phyloP scores from a whole-genome alignment of 2,329 filamentous ascomycete genomes.

The Pseudocercospora cruenta region DNA sequence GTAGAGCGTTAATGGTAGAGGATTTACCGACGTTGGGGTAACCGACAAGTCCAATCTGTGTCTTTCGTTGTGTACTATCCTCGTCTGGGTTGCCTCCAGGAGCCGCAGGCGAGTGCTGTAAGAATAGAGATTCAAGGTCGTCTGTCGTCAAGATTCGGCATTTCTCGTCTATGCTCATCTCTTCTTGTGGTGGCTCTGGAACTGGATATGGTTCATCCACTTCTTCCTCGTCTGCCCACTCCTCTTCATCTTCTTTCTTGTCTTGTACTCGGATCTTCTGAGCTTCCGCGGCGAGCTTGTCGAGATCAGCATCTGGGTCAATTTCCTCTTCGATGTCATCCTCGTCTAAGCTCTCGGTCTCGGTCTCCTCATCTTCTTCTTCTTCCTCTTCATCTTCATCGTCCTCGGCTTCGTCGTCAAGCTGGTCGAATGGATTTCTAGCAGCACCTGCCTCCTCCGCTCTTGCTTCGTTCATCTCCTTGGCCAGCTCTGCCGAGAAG shows the following conservation, averaged over 20 bases:
- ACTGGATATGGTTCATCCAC: conserved; percentile 37
- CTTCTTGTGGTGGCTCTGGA: conserved; percentile 38
- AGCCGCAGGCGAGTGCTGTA: conserved; percentile 70
- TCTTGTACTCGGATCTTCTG: conserved; percentile 46
- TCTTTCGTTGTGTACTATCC: conserved; percentile 63
- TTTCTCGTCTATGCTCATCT: conserved; percentile 47
- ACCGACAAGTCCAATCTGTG: conserved; percentile 89
- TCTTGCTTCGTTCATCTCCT: conserved; percentile 79
- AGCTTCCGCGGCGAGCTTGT: conserved; percentile 41
- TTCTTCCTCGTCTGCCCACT: conserved; percentile 43
- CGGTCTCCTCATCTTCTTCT: conserved; percentile 31
- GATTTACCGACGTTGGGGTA: conserved; percentile 99
- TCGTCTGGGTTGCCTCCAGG: conserved; percentile 45
- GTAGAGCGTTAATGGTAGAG: conserved; percentile 98
- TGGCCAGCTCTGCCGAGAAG: conserved; percentile 91
- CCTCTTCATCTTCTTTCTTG: conserved; percentile 45
- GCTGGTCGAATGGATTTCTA: conserved; percentile 31
- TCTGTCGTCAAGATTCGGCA: conserved; percentile 86
- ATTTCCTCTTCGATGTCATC: conserved; percentile 47
- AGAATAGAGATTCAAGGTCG: conserved; percentile 86
- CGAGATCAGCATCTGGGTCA: conserved; percentile 47
- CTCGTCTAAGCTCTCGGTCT: conserved; percentile 37
- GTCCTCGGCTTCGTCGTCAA: conserved; percentile 67
- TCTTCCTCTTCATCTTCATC: conserved; percentile 50
- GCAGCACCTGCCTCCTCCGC: conserved; percentile 47